Evolutionary conservation across 2,329 filamentous ascomycete species (phyloP), one percentile per base, ranked within the genome.

Genomic region (Hypomyces perniciosus): DNA sequence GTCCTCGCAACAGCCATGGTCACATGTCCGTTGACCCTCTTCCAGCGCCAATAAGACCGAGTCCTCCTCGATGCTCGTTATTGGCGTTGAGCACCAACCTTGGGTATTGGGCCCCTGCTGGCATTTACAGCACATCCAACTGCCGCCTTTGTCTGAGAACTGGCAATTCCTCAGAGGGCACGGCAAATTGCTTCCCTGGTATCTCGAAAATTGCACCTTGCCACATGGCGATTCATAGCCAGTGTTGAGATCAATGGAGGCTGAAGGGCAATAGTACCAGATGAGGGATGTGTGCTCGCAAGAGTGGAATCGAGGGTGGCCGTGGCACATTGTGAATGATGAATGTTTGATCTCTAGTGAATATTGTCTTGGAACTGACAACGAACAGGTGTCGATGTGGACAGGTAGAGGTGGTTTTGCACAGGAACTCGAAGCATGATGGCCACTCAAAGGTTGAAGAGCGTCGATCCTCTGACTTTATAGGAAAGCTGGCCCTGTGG

Each of bases 51-150:
- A 60, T 1, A 64, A 67, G 8, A 67, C 57, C 6, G 61, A 53
- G 51, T 68, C 70, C 46, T 61, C 62, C 44, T 61, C 51, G 55
- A 64, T 57, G 37, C 62, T 63, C 30, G 56, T 58, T 35, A 61
- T 63, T 9, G 66, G 62, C 55, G 70, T 71, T 8, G 67, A 70
- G 60, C 78, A 81, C 77, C 77, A 81, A 6, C 77, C 78, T 53
- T 70, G 66, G 1, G 63, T 71, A 58, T 81, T 80, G 13, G 76
- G 74, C 0, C 75, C 75, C 37, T 74, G 68, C 3, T 71, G 65
- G 57, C 78, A 81, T 33, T 68, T 59, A 61, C 78, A 81, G 56
- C 78, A 81, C n/a, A 66, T 72, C 78, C 78, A 81, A 30, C 63
- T 69, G 13, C 75, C 72, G 37, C 71, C 74, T 34, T 77, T 70